phyloP scores from a whole-genome alignment of 257 asterid genomes.

The Nicotiana sylvestris region DNA sequence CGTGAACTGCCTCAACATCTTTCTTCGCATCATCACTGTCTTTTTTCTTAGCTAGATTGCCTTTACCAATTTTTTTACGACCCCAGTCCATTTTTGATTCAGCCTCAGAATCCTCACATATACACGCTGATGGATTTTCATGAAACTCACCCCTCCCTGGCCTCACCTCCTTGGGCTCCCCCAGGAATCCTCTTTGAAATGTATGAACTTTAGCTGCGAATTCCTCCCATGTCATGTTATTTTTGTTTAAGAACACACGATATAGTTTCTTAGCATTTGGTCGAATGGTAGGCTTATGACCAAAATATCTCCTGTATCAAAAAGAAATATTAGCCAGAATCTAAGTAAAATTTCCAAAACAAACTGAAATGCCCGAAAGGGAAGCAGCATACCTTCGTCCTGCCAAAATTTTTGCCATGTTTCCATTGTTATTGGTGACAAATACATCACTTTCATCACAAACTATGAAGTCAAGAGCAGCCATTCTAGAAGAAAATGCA shows the following conservation, averaged over 20 bases:
- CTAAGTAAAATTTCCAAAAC: neutral
- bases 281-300: slow-evolving; percentile 95
- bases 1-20: slow-evolving; percentile 33
- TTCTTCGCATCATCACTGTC: slow-evolving; percentile 29
- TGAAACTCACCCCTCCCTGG: slow-evolving; percentile 95
- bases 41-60: slow-evolving; percentile 24
- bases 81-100: slow-evolving; percentile 28
- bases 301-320: slow-evolving; percentile 84
- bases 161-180: slow-evolving; percentile 88
- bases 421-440: slow-evolving; percentile 95
- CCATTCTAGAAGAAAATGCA: slow-evolving; percentile 86
- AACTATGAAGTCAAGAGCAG: slow-evolving; percentile 88
- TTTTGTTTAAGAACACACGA: slow-evolving; percentile 50
- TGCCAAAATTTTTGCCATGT: slow-evolving; percentile 96
- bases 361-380: neutral
- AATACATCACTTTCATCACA: slow-evolving; percentile 96
- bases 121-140: slow-evolving; percentile 87
- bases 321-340: slow-evolving; percentile 12
- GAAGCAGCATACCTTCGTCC: slow-evolving; percentile 69
- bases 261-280: slow-evolving; percentile 87
- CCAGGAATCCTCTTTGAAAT: slow-evolving; percentile 85
- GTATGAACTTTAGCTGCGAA: slow-evolving; percentile 48
- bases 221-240: slow-evolving; percentile 75
- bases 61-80: slow-evolving; percentile 29
- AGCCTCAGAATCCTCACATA: slow-evolving; percentile 71